These are phyloP conservation scores for Gnaphalium uliginosum DNA, from an alignment of 129 eudicot genomes.

Conservation along the genomic window DNA sequence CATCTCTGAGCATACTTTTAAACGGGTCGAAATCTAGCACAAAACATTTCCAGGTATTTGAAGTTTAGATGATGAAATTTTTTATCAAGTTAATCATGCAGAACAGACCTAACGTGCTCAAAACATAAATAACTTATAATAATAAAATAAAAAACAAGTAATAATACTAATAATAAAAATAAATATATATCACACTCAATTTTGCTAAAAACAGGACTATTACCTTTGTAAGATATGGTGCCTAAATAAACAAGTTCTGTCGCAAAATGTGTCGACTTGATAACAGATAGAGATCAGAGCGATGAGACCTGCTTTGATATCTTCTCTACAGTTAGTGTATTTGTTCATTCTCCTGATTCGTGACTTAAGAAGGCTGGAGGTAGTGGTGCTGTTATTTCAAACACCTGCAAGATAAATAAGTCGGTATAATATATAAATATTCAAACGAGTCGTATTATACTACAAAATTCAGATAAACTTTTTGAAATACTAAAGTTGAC, in stretches of 20 bases:
- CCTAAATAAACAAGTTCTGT: background rate
- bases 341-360: slow-evolving; percentile 21
- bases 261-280: background rate
- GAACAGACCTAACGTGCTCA: no score
- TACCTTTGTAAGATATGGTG: no score
- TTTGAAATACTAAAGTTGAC: background rate
- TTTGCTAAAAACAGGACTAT: no score
- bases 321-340: background rate
- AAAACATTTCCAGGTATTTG: no score
- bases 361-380: slow-evolving; percentile 27
- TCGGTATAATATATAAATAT: background rate
- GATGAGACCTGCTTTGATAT: background rate
- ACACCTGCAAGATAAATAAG: slow-evolving; percentile 25
- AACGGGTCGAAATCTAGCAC: no score
- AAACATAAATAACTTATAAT: no score
- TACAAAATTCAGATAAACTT: background rate
- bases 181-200: no score
- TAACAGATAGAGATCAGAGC: background rate
- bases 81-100: no score
- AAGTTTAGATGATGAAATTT: no score
- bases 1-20: no score
- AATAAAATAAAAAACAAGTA: background rate
- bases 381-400: slow-evolving; percentile 27
- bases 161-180: background rate
- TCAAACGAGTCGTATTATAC: slow-evolving; percentile 1